phyloP scores from a whole-genome alignment of 2,329 filamentous ascomycete genomes.

The Stagonosporopsis rhizophila region DNA sequence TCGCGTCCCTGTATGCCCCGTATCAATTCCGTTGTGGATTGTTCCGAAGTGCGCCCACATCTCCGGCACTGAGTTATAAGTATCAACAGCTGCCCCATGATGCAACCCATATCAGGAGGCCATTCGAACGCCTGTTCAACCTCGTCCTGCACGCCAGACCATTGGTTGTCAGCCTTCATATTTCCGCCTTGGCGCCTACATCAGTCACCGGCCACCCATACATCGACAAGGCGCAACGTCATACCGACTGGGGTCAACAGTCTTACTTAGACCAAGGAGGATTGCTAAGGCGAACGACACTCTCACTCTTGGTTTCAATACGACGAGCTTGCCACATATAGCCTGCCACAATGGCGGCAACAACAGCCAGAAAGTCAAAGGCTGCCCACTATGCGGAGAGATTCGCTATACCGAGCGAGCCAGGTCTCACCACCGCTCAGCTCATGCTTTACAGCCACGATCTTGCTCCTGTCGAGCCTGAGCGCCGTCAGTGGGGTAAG shows the following conservation, averaged over 20 bases:
- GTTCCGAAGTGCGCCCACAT: conserved; percentile 5
- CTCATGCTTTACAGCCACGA: conserved; percentile 88
- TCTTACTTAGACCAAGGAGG: conserved; percentile 27
- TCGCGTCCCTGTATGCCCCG: conserved; percentile 12
- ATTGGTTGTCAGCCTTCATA: conserved; percentile 9
- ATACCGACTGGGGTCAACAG: conserved; percentile 35
- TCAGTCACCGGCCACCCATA: conserved; percentile 29
- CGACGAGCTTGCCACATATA: conserved; percentile 15
- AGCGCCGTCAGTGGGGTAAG: conserved; percentile 78
- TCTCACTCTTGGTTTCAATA: conserved; percentile 25
- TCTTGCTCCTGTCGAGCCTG: conserved; percentile 76
- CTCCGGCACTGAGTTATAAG: conserved; percentile 11
- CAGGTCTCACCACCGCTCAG: conserved; percentile 78
- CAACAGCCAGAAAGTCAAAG: conserved; percentile 50
- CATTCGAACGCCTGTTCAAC: conserved; percentile 15
- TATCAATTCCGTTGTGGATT: conserved; percentile 11
- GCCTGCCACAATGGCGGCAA: conserved; percentile 53
- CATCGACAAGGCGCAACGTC: conserved; percentile 32
- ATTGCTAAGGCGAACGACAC: conserved; percentile 32
- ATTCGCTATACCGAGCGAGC: conserved; percentile 76
- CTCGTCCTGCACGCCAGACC: conserved; percentile 1
- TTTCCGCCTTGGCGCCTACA: conserved; percentile 16
- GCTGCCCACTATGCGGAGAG: conserved; percentile 58
- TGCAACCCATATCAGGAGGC: conserved; percentile 5
- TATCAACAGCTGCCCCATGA: conserved; percentile 15